Base-by-base conservation (phyloP, 2,329 filamentous ascomycete species). In the Alternaria postmessia region DNA sequence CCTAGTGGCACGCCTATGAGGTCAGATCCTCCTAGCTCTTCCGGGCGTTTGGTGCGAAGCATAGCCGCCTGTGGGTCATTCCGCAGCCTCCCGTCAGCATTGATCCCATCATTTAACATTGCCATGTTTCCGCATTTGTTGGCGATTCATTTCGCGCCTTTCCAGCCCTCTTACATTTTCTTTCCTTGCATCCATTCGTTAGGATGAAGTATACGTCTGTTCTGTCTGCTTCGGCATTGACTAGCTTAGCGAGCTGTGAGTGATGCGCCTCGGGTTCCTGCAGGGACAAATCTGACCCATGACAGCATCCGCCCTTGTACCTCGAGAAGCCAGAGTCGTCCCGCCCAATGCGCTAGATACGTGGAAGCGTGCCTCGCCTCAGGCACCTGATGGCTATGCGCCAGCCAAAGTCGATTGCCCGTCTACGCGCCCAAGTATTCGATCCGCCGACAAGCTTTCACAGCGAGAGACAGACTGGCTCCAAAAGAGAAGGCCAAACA, bases 391-490 rank as follows among this genome's bases (percentile, higher is more conserved):
- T 71, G 87, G 88, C 62, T 97, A 97, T 77, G 86, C 88, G 2
- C 94, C 94, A 0, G 80, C 84, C 34, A 75, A 80, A 6, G 89
- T 91, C 42, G 77, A 85, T 63, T 97, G 94, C 72, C 93, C 93
- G 4, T 80, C 82, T 7, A 82, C 82, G n/a, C 85, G 87, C 44
- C 93, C 94, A 1, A 84, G 82, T 1, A 87, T 96, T 55, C 88
- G 93, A 67, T 77, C 77, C 36, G 91, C 91, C 46, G 78, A 79
- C 26, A 71, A 73, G 0, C 80, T 97, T 9, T 94, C 92, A 3
- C 69, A 82, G 16, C 83, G 89, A 57, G 94, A 97, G 81, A 84
- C 83, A 39, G 81, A 85, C 73, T 97, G 94, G 93, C 83, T 97
- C 14, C 74, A 87, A 51, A 83, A 83, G 61, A 87, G 94, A 59